Base-by-base conservation (phyloP, 2,329 filamentous ascomycete genomes). In the Phaeosphaeria sp. region DNA sequence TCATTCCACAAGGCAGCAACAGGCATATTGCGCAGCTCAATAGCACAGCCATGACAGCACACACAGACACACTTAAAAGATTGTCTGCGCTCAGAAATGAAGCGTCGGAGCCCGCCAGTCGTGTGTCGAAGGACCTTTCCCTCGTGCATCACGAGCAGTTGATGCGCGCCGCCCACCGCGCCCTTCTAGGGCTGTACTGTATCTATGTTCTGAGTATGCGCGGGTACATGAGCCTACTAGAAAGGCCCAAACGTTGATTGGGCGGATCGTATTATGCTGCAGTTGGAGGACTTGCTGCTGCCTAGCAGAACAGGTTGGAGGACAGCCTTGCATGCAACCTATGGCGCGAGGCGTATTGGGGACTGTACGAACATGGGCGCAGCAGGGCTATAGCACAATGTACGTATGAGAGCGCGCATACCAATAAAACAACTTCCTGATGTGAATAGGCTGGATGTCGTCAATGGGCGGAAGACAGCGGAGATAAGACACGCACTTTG, bases 101-200 rank as follows among this genome's bases (percentile, higher is more conserved):
- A 22, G 42, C 42, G 3, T 44, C 42, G 18, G 22, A 23, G 46
- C 23, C 10, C 46, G 46, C 46, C 46, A 23, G 10, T 18, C 6
- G 25, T 48, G 22, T 11, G 9, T n/a, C 17, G 36, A 39, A 39
- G 36, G 36, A 39, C 36, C n/a, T 17, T n/a, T 39, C 9, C 25
- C 6, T 17, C 13, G n/a, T 39, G 13, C 15, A 39, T n/a, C 11
- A 39, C 6, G 36, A 39, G 36, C 15, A 4, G 36, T 39, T 39
- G 36, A 39, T 39, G 15, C 15, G 15, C 30, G n/a, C 36, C 36
- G 42, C 20, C 42, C 20, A 23, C 20, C 36, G 36, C 49, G 49
- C 49, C 49, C 49, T 51, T 22, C 13, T 23, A 42, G 49, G 33
- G 49, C 49, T 51, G 27, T 21, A 41, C 20, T 18, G 30, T 20